These are phyloP conservation scores for Colletotrichum costaricense DNA, from an alignment of 2,329 filamentous ascomycete species.

Conservation along the genomic window DNA sequence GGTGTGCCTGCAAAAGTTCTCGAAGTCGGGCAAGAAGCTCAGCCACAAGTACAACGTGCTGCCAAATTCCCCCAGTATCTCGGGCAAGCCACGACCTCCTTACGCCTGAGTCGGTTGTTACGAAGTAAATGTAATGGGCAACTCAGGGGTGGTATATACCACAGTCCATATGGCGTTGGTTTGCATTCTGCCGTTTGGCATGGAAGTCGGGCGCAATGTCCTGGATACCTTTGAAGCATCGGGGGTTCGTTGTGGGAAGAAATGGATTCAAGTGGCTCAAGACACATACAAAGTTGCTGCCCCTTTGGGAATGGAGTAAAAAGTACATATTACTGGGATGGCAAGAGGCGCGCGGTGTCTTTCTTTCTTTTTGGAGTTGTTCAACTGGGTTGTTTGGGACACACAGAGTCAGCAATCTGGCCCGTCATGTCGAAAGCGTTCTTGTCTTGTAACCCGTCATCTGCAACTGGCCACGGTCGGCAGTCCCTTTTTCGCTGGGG, in stretches of 20 bases:
- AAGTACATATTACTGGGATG: slow-evolving; percentile 27
- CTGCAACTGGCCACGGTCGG: background rate
- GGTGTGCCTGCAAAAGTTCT: slow-evolving; percentile 77
- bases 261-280: background rate
- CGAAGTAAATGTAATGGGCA: background rate
- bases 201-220: slow-evolving; percentile 3
- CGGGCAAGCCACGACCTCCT: slow-evolving; percentile 24
- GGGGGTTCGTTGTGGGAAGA: slow-evolving; percentile 5
- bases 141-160: slow-evolving; percentile 1
- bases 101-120: slow-evolving; percentile 5
- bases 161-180: slow-evolving; percentile 17
- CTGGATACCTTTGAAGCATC: slow-evolving; percentile 19
- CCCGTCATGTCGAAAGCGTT: slow-evolving; percentile 5
- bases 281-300: slow-evolving; percentile 6
- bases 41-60: slow-evolving; percentile 54
- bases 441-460: background rate
- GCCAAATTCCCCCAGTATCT: slow-evolving; percentile 17
- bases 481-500: background rate
- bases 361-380: background rate
- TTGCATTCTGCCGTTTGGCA: slow-evolving; percentile 7
- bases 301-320: slow-evolving; percentile 25
- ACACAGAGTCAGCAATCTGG: slow-evolving; percentile 9
- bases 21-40: slow-evolving; percentile 64
- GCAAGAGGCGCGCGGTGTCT: slow-evolving; percentile 5
- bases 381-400: background rate